Conservation (phyloP, 2,329 filamentous ascomycete species). For the Camillea tinctor region DNA sequence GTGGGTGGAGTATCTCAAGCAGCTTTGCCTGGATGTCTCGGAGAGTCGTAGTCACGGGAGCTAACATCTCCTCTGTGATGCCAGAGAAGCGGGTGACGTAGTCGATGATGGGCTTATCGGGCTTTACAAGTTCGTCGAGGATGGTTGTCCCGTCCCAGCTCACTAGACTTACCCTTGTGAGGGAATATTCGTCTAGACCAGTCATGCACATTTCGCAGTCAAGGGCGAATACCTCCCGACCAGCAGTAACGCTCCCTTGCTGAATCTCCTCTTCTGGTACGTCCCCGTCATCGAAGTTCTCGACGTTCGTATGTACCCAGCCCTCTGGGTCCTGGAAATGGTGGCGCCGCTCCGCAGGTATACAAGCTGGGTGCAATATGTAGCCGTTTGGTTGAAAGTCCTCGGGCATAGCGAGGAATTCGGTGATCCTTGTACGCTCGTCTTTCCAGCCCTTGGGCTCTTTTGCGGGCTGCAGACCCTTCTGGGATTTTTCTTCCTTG, state of each 20-base stretch:
- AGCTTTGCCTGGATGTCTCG: slow-evolving; percentile 78
- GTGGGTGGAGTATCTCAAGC: slow-evolving; percentile 67
- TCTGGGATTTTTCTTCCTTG: slow-evolving; percentile 62
- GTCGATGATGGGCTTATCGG: slow-evolving; percentile 81
- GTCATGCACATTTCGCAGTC: slow-evolving; percentile 99
- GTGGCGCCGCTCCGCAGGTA: slow-evolving; percentile 57
- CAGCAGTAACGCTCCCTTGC: slow-evolving; percentile 78
- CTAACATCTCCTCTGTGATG: slow-evolving; percentile 83
- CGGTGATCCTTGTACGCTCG: slow-evolving; percentile 76
- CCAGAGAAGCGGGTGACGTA: slow-evolving; percentile 92
- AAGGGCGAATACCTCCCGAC: slow-evolving; percentile 74
- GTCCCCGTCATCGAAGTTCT: slow-evolving; percentile 63
- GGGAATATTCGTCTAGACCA: slow-evolving; percentile 72
- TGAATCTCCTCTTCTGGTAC: slow-evolving; percentile 71
- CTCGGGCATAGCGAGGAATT: slow-evolving; percentile 69
- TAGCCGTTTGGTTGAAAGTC: slow-evolving; percentile 85
- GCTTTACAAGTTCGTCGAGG: slow-evolving; percentile 90
- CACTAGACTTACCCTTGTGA: slow-evolving; percentile 86
- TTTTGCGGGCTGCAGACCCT: slow-evolving; percentile 59
- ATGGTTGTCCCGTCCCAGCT: slow-evolving; percentile 81
- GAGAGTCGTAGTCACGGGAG: slow-evolving; percentile 78
- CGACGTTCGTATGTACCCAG: slow-evolving; percentile 79
- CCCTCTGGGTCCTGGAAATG: slow-evolving; percentile 60
- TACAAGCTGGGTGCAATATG: slow-evolving; percentile 75
- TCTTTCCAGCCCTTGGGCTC: slow-evolving; percentile 69